These are phyloP conservation scores for Tylopilus felleus DNA, from an alignment of 768 basidiomycete genomes.

Conservation along the genomic window DNA sequence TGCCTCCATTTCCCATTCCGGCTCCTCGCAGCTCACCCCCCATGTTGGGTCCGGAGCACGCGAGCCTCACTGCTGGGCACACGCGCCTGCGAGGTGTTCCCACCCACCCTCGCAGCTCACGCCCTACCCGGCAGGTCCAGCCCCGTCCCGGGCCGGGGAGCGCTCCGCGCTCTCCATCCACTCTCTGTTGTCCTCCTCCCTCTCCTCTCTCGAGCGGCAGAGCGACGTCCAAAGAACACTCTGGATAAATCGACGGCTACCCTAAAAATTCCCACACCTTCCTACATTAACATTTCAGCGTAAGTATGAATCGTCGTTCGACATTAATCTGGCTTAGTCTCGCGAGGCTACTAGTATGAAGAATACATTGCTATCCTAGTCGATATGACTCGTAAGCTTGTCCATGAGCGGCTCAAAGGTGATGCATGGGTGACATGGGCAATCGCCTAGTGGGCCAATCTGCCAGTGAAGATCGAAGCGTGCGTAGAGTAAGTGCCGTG, in stretches of 20 bases:
- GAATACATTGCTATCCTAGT: background rate
- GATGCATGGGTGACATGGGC: slow-evolving; percentile 9
- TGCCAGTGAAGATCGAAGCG: slow-evolving; percentile 4
- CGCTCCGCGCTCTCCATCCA: no score
- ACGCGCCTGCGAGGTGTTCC: no score
- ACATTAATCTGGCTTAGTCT: background rate
- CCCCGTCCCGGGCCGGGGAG: no score
- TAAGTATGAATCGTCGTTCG: background rate
- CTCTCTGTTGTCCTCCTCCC: no score
- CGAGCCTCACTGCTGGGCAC: no score
- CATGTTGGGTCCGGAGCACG: no score
- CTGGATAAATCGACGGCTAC: background rate
- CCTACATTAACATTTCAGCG: background rate
- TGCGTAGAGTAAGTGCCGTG: slow-evolving; percentile 1
- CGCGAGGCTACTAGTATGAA: background rate
- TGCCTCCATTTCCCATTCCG: no score
- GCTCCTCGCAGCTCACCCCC: no score
- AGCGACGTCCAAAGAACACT: no score
- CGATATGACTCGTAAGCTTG: background rate
- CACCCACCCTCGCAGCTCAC: no score
- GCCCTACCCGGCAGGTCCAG: no score
- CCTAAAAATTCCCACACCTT: background rate
- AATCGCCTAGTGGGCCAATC: slow-evolving; percentile 3
- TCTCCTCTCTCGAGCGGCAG: no score
- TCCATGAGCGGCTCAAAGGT: slow-evolving; percentile 1